Evolutionary conservation across 2,329 filamentous ascomycete species (phyloP), one percentile per base, ranked within the genome.

Genomic region (Metarhizium humberi): DNA sequence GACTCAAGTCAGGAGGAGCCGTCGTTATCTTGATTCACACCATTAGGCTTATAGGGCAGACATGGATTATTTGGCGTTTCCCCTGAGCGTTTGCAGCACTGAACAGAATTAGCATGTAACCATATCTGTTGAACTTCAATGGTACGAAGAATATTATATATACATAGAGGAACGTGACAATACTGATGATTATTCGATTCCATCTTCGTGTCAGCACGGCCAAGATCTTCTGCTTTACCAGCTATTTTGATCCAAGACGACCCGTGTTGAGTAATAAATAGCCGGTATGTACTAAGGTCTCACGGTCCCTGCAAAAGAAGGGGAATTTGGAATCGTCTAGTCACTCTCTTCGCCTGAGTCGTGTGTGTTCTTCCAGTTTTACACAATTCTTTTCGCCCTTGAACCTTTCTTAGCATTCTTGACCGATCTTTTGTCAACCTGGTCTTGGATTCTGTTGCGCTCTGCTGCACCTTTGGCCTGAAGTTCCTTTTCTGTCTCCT

Each of bases 341-440:
- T 69, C 67, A 56, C 65, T 71, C 58, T 69, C 69, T 10, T 70
- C 66, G 32, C 70, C 68, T 43, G 61, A 62, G 30, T 66, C 62
- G 25, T 66, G 63, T 29, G 52, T 58, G 62, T 68, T 70, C 60
- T 68, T 69, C 60, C 64, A 66, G 66, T 71, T 76, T 59, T 68
- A 66, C 6, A 29, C 53, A 1, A 40, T 29, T 3, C 29, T 34
- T 13, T 40, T 40, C 13, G 18, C 48, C 34, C 20, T 45, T 11
- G 13, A 30, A 5, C 55, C 65, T 56, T 71, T 73, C 49, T 72
- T 70, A 30, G 75, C 74, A 56, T 79, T 80, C 64, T 86, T 85
- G 59, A 78, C 81, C 30, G 77, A 69, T 72, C 90, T 92, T 66
- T 85, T 85, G 60, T 94, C 86, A 11, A 89, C 88, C 72, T 94